These are phyloP conservation scores for Rubia peregrina DNA, from an alignment of 305 asterid species.

Conservation along the genomic window DNA sequence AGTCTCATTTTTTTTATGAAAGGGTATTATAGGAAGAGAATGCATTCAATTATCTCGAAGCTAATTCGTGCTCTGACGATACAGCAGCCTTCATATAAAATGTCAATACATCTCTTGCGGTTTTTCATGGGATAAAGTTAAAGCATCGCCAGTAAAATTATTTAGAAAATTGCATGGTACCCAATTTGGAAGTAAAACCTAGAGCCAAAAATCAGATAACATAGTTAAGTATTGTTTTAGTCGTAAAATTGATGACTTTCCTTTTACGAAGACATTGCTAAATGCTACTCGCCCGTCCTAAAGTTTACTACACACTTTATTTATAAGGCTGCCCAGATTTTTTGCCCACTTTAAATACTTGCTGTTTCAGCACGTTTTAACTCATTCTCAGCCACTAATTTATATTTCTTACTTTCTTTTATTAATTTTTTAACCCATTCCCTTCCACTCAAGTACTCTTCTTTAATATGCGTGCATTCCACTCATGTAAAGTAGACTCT, in stretches of 20 bases:
- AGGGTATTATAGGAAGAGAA: not conserved
- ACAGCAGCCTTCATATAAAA: not conserved
- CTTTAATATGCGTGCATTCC: too few species aligned
- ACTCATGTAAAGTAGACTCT: not conserved
- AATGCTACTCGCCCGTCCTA: not conserved
- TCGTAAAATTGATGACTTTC: not conserved
- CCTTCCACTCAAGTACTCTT: not conserved
- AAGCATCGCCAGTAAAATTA: not conserved
- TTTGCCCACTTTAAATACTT: not conserved
- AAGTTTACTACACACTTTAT: not conserved
- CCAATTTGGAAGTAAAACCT: not conserved
- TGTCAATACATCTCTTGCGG: not conserved
- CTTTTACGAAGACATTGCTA: not conserved
- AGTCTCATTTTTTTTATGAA: not conserved
- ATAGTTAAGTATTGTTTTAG: not conserved
- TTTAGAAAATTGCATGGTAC: slow-evolving; percentile 1
- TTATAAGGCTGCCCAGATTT: too few species aligned
- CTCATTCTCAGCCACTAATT: not conserved
- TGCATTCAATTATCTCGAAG: not conserved
- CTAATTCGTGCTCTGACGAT: not conserved
- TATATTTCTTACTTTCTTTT: not conserved
- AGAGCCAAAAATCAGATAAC: not conserved
- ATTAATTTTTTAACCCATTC: not conserved
- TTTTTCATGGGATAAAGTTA: not conserved
- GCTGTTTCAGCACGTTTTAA: not conserved